Conservation (phyloP, 768 basidiomycete genomes). For the Myochromella boudieri region DNA sequence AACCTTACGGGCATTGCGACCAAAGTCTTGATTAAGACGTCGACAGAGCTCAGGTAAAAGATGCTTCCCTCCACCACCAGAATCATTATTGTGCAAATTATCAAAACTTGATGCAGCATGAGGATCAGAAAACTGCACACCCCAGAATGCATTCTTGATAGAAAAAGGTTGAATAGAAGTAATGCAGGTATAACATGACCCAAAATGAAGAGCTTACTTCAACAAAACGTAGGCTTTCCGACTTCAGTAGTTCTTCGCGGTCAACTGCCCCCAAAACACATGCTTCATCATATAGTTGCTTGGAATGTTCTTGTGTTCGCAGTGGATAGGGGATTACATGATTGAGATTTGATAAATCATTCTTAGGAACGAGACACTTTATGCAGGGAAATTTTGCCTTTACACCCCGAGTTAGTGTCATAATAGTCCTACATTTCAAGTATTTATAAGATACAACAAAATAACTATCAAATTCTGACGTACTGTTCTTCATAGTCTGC, state of each 20-base stretch:
- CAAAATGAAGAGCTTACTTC: conserved; percentile 17
- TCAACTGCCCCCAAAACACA: neutral
- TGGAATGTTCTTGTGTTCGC: conserved; percentile 19
- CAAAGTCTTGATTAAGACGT: no score
- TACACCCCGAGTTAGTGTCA: conserved; percentile 35
- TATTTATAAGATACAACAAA: neutral
- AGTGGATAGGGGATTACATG: conserved; percentile 9
- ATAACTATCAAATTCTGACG: conserved; percentile 28
- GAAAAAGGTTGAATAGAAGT: neutral
- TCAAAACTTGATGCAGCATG: conserved; percentile 36
- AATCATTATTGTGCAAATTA: conserved; percentile 33
- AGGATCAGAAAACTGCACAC: conserved; percentile 31
- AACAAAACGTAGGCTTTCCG: conserved; percentile 20
- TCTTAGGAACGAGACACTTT: conserved; percentile 32
- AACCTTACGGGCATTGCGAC: no score
- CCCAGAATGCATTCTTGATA: conserved; percentile 43
- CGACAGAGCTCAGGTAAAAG: no score
- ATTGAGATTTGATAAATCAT: conserved; percentile 22
- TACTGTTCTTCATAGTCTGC: conserved; percentile 48
- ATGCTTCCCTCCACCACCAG: conserved; percentile 35
- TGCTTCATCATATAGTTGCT: conserved; percentile 11
- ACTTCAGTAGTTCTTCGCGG: conserved; percentile 23
- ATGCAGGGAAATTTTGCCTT: conserved; percentile 33
- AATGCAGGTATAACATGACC: neutral
- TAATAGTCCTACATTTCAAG: conserved; percentile 30